These are phyloP conservation scores for Fusarium chlamydosporum DNA, from an alignment of 2,329 filamentous ascomycete genomes.

Conservation along the genomic window DNA sequence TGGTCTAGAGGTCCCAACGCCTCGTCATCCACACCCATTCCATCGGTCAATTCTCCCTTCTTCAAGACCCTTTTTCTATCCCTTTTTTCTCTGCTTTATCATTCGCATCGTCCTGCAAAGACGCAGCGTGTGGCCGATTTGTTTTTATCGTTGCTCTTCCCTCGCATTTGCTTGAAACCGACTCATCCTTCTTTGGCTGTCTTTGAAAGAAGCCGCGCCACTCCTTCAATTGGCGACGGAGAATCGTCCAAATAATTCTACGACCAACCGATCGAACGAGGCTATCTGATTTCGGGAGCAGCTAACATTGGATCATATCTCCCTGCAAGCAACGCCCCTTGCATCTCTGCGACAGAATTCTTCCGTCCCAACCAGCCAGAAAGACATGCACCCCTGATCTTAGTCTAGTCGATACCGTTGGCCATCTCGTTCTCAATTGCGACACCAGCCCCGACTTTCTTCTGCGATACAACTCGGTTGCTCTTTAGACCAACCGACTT, in stretches of 20 bases:
- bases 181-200: constrained; percentile 45
- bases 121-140: constrained; percentile 28
- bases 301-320: constrained; percentile 13
- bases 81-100: constrained; percentile 26
- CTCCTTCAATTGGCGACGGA: constrained; percentile 48
- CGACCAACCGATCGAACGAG: constrained; percentile 21
- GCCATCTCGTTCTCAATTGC: constrained; percentile 19
- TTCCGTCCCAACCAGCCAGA: constrained; percentile 16
- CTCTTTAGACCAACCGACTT: constrained; percentile 10
- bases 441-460: constrained; percentile 15
- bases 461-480: constrained; percentile 19
- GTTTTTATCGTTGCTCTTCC: constrained; percentile 10
- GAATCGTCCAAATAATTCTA: constrained; percentile 9
- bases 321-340: constrained; percentile 33
- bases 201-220: constrained; percentile 57
- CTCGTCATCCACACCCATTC: constrained; percentile 42
- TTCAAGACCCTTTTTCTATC: constrained; percentile 26
- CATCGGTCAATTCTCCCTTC: constrained; percentile 34
- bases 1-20: constrained; percentile 19
- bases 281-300: constrained; percentile 1
- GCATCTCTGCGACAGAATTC: constrained; percentile 21
- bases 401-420: constrained; percentile 9
- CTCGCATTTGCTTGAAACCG: constrained; percentile 15
- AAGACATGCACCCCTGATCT: constrained; percentile 45
- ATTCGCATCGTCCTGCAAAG: constrained; percentile 32